A percentile compares a stretch with the other conserved stretches of the same genome.
phyloP scores from a whole-genome alignment of 257 asterid species.

The Rubia yunnanensis region DNA sequence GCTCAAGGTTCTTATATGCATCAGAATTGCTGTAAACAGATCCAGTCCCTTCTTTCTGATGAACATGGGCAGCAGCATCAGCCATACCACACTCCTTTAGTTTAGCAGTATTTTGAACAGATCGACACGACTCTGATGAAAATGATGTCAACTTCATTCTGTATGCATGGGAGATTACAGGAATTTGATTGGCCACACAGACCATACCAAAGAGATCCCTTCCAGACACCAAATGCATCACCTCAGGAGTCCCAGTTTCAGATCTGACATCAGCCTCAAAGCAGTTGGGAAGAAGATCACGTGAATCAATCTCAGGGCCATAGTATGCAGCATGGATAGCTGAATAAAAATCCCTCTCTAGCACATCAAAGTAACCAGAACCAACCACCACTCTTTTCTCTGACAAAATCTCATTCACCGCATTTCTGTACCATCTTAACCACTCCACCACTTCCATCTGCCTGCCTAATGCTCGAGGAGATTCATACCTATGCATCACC shows the following conservation, averaged over 20 bases:
- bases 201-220: constrained; percentile 89
- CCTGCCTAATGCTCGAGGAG: constrained; percentile 25
- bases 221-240: constrained; percentile 89
- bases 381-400: constrained; percentile 77
- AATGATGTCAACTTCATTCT: constrained; percentile 34
- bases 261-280: constrained; percentile 98
- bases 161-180: constrained; percentile 37
- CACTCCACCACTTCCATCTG: constrained; percentile 92
- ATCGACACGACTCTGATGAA: constrained; percentile 17
- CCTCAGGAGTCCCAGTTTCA: constrained; percentile 47
- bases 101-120: constrained; percentile 19
- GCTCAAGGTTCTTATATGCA: constrained; percentile 60
- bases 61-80: constrained; percentile 10
- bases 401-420: constrained; percentile 66
- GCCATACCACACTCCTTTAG: constrained; percentile 20
- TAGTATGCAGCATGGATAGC: constrained; percentile 79
- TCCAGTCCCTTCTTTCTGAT: constrained; percentile 25
- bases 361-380: constrained; percentile 70
- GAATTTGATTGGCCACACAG: constrained; percentile 42
- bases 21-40: constrained; percentile 33
- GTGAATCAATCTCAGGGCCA: constrained; percentile 76
- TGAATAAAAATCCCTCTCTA: constrained; percentile 77
- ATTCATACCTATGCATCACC: constrained; percentile 36
- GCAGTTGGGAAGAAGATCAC: constrained; percentile 69
- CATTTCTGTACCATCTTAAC: constrained; percentile 81